Base-by-base conservation (phyloP, 1,284 basidiomycete species). In the Puccinia triticina region DNA sequence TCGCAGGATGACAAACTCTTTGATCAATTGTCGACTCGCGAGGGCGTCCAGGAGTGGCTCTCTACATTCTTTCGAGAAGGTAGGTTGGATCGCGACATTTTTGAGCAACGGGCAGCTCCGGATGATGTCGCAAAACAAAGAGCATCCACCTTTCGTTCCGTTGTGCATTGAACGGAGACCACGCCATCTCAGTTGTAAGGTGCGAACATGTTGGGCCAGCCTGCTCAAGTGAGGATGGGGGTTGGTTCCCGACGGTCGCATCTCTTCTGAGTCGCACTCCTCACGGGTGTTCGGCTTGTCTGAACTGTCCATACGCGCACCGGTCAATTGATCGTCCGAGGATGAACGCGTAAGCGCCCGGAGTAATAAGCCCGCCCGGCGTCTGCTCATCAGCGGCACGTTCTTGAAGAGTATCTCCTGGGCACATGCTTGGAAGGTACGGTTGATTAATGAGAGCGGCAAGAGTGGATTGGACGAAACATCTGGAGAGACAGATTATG, bases 1-100 rank as follows among this genome's bases (percentile, higher is more conserved):
- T n/a, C n/a, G n/a, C n/a, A 50, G n/a, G 46, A 74, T n/a, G 16
- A 53, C 37, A 21, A 74, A 74, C 21, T 74, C 72, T 37, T 74
- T 74, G 26, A 74, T 74, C 11, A 10, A 46, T 18, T 7, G 37
- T 50, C 72, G 37, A 34, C 21, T 74, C 16, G 37, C 72, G 2
- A 74, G 46, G 5, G 72, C 72, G 5, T 74, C 21, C 16, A 74
- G 32, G 29, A 74, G 12, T 16, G 72, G 72, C 26, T 74, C 72
- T 37, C 40, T 10, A 46, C 69, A 72, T 18, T 46, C 14, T 11
- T 14, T 46, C 40, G 32, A 72, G 26, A 74, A 53, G 16, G 29
- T 32, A 18, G 32, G 50, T 16, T 12, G 11, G 23, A 74, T 53
- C 32, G 72, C 46, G 29, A 74, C 40, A 26, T 57, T 74, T 74